Conservation (phyloP, 176 grass and related monocot genomes). For the sorghum (Sorghum bicolor) region DNA sequence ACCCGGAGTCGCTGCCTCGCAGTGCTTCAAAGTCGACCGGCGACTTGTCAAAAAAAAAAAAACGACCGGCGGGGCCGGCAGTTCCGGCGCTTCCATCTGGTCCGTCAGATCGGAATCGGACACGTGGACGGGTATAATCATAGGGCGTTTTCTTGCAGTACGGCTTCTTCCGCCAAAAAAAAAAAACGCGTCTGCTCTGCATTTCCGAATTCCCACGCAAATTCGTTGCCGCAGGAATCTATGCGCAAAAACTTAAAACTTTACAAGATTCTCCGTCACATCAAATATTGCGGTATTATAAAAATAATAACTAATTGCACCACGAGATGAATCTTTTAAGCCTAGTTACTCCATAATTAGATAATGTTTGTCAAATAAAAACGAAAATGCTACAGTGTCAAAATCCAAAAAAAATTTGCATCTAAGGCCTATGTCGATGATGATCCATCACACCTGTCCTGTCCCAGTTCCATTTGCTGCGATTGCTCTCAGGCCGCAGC, state of each 20-base stretch:
- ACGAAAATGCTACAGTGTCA: too few relatives aligned
- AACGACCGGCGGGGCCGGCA: not conserved
- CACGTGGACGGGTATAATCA: conserved; percentile 1
- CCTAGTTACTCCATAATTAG: too few relatives aligned
- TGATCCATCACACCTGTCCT: not conserved
- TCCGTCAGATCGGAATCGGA: not conserved
- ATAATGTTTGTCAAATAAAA: too few relatives aligned
- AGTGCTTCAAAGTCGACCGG: not conserved
- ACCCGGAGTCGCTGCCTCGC: not conserved
- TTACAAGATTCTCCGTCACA: too few relatives aligned
- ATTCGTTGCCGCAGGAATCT: not conserved
- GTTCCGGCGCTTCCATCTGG: not conserved
- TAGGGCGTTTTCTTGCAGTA: not conserved
- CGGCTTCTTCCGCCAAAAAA: not conserved
- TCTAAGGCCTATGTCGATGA: not conserved
- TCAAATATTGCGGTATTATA: too few relatives aligned
- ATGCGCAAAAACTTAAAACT: too few relatives aligned
- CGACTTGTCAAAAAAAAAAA: too few relatives aligned
- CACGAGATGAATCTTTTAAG: too few relatives aligned
- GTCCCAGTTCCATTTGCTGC: not conserved
- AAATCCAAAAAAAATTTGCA: too few relatives aligned
- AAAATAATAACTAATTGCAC: too few relatives aligned
- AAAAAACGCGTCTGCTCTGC: not conserved
- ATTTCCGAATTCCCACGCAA: not conserved
- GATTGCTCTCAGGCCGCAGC: not conserved